Evolutionary conservation across 2,329 filamentous ascomycete genomes (phyloP), one percentile per base, ranked within the genome.

Genomic region (Leptosphaerulina australis): DNA sequence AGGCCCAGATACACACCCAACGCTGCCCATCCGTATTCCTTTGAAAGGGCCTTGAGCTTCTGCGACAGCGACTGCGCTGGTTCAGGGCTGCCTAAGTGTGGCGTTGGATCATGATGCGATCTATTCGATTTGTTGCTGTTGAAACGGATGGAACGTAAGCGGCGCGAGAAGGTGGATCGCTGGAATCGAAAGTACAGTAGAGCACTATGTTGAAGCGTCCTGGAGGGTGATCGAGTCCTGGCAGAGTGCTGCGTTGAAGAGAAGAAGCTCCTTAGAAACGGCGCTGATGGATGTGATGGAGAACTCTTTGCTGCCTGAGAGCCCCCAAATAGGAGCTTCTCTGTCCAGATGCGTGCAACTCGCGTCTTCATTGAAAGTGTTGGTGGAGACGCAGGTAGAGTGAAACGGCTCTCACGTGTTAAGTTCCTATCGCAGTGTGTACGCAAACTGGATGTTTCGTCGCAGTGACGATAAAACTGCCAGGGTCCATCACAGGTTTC

Each of bases 1-100:
- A 99, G 76, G 1, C 80, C 80, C 9, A 97, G 74, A 73, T 99
- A 99, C 11, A 99, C 90, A n/a, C 91, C 93, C 4, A 97, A 74
- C 1, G 92, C 92, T 3, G 89, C 83, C 91, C 92, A 97, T 30
- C 94, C 94, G 73, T 99, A 99, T 73, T 97, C 93, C 57, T 87
- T 86, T 2, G 88, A 91, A 35, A 99, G 82, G 69, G 90, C 91
- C 74, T 87, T 91, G 69, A 97, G 77, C 20, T 88, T 83, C 56
- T 85, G 85, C 2, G 86, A 87, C 31, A 94, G 72, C 6, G 85
- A 83, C 10, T 77, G 73, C 8, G 77, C 58, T 5, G 72, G 69
- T 22, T 72, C 66, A 17, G 72, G 72, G 44, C 69, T 73, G 43
- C 72, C 73, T 56, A 74, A 56, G 59, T 76, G 58, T 50, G 74